Percentiles rank a stretch among this genome's conserved stretches.
These are phyloP conservation scores for Kickxella alabastrina DNA, from an alignment of 192 early-diverging fungal genomes.

Conservation along the genomic window DNA sequence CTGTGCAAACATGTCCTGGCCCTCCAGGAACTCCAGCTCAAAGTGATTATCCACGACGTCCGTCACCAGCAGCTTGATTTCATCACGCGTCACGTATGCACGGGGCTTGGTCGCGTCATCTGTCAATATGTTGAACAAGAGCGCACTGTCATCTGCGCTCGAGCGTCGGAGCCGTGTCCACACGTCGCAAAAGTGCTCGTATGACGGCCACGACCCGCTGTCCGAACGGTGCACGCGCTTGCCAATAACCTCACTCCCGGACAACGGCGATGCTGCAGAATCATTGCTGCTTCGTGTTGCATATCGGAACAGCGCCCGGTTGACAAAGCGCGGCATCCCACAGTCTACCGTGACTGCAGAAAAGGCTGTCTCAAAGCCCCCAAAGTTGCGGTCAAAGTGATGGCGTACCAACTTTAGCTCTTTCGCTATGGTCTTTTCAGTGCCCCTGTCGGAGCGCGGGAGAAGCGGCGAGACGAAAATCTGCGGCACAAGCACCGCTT, in stretches of 20 bases:
- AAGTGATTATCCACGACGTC: slow-evolving; percentile 86
- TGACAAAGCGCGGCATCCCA: slow-evolving; percentile 64
- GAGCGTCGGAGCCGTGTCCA: slow-evolving; percentile 50
- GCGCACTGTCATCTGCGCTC: slow-evolving; percentile 44
- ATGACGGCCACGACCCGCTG: slow-evolving; percentile 28
- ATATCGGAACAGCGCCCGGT: slow-evolving; percentile 59
- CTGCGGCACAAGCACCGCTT: slow-evolving; percentile 21
- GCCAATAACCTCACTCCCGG: slow-evolving; percentile 20
- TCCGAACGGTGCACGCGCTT: slow-evolving; percentile 46
- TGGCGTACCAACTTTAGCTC: slow-evolving; percentile 31
- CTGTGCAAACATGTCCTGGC: slow-evolving; percentile 76
- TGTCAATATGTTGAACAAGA: slow-evolving; percentile 59
- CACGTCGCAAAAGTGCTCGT: slow-evolving; percentile 20
- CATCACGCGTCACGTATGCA: slow-evolving; percentile 55
- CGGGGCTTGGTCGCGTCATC: slow-evolving; percentile 41
- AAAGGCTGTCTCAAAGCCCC: slow-evolving; percentile 51
- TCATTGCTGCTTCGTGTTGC: slow-evolving; percentile 17
- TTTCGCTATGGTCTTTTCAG: slow-evolving; percentile 14
- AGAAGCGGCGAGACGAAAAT: slow-evolving; percentile 32
- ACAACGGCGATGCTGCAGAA: background rate
- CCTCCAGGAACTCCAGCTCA: slow-evolving; percentile 79
- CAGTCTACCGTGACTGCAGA: slow-evolving; percentile 53
- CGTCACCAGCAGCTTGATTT: slow-evolving; percentile 67
- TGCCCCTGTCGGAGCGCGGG: slow-evolving; percentile 21
- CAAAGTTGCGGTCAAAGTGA: slow-evolving; percentile 50